phyloP scores from a whole-genome alignment of 176 grass and related monocot genomes.

The Aegilops bicornis region DNA sequence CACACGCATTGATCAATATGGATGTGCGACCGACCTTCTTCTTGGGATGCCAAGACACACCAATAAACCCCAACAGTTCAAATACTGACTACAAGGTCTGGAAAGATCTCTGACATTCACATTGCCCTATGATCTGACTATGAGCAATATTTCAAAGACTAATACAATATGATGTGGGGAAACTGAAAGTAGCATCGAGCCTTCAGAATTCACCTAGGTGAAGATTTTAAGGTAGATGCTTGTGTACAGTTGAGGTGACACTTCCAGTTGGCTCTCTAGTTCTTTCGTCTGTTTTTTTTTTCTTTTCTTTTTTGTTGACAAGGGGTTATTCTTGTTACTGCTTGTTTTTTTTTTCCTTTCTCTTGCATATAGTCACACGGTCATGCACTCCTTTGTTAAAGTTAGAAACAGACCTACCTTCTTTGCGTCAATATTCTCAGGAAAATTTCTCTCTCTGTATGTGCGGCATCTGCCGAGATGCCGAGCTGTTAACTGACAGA shows the following conservation, averaged over 20 bases:
- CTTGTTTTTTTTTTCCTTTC: background rate
- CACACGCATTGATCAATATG: conserved; percentile 91
- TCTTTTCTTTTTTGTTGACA: background rate
- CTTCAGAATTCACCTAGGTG: background rate
- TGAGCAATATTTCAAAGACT: background rate
- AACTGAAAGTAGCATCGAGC: background rate
- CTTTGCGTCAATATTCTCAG: background rate
- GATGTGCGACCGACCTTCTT: conserved; percentile 74
- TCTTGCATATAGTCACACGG: background rate
- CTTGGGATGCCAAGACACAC: conserved; percentile 80
- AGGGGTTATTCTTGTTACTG: background rate
- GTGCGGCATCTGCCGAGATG: background rate
- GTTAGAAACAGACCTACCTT: background rate
- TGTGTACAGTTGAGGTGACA: conserved; percentile 10
- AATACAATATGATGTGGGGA: background rate
- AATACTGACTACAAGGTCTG: conserved; percentile 88
- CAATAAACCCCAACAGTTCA: conserved; percentile 69
- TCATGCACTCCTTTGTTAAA: background rate
- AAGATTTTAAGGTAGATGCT: conserved; percentile 12
- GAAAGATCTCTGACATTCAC: conserved; percentile 72
- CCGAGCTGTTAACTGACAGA: background rate
- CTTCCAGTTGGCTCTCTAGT: background rate
- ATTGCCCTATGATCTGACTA: background rate
- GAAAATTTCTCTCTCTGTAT: background rate
- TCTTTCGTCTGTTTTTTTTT: conserved; percentile 2